Evolutionary conservation across 2,329 filamentous ascomycete genomes (phyloP).

Genomic region (Didymella exigua): DNA sequence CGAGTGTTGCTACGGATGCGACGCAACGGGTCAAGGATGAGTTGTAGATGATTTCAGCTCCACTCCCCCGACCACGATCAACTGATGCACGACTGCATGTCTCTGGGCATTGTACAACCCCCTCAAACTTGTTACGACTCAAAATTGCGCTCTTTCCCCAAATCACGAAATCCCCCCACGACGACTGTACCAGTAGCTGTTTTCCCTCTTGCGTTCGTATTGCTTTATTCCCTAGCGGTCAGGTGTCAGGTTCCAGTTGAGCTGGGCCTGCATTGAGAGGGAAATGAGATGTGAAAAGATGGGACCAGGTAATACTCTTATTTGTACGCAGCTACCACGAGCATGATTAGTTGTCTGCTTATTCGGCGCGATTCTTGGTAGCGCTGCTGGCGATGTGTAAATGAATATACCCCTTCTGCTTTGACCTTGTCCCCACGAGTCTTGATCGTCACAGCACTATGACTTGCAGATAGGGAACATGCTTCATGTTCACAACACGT

Average conservation of each 20-base stretch:
- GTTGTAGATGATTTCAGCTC: constrained; percentile 48
- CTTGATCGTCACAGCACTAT: too few relatives aligned
- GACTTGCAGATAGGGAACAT: too few relatives aligned
- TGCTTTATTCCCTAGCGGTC: constrained; percentile 9
- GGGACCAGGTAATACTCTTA: constrained; percentile 1
- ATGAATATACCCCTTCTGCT: constrained; percentile 17
- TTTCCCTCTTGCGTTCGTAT: background rate
- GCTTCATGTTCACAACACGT: background rate
- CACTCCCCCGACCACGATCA: background rate
- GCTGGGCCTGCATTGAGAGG: constrained; percentile 6
- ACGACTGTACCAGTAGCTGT: constrained; percentile 17
- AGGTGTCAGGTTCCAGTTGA: constrained; percentile 3
- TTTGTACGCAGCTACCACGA: constrained; percentile 13
- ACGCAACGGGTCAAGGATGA: constrained; percentile 59
- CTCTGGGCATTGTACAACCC: background rate
- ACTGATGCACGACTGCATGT: background rate
- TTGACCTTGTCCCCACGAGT: background rate
- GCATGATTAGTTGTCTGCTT: constrained; percentile 7
- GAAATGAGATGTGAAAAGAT: constrained; percentile 2
- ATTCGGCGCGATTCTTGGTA: constrained; percentile 7
- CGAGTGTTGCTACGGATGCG: constrained; percentile 43
- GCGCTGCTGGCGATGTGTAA: constrained; percentile 14
- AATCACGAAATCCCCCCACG: constrained; percentile 2
- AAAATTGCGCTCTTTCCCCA: constrained; percentile 6
- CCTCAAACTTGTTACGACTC: background rate